Evolutionary conservation across 768 basidiomycete genomes (phyloP), one percentile per base, ranked within the genome.

Genomic region (Hygrophoropsis aurantiaca): DNA sequence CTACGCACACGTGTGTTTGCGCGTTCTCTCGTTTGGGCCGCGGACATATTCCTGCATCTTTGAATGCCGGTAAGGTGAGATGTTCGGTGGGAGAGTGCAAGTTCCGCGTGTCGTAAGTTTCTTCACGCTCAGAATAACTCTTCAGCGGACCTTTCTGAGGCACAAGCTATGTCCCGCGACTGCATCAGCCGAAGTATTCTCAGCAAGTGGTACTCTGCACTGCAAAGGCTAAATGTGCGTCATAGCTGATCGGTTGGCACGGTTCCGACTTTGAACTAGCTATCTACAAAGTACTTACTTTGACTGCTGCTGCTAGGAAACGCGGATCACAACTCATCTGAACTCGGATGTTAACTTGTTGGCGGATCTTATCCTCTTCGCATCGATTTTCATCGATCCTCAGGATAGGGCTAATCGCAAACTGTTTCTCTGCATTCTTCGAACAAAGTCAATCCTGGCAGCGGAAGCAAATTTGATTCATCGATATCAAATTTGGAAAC

Each of bases 181-280:
- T 37, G 42, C 26, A n/a, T 27, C 42, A 32, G 27, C 32, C 40
- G 19, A 24, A 25, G 30, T 13, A 24, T 7, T 7, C 16, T n/a
- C 8, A n/a, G 21, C 8, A n/a, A 26, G 16, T 30, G 9, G 13
- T 25, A 35, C 27, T 26, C 23, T 24, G 13, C 27, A 7, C 20
- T 18, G 16, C 44, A 58, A 58, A 57, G 52, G 50, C 47, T 54
- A 48, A 58, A 48, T 49, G 52, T 51, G 53, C 56, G 49, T 58
- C 56, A 49, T 45, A 18, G 21, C 26, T 58, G 44, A 49, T 47
- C 50, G 48, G 39, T 18, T 16, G 18, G 44, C 38, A 48, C 23
- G n/a, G 16, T 44, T 18, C 30, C 24, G 20, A 13, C 27, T 42
- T 43, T 38, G 6, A 19, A 23, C 38, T 30, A 25, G n/a, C 30